Evolutionary conservation across 352 stramenopile species (phyloP), one percentile per base, ranked within the genome.

Genomic region (Globisporangium canariense): DNA sequence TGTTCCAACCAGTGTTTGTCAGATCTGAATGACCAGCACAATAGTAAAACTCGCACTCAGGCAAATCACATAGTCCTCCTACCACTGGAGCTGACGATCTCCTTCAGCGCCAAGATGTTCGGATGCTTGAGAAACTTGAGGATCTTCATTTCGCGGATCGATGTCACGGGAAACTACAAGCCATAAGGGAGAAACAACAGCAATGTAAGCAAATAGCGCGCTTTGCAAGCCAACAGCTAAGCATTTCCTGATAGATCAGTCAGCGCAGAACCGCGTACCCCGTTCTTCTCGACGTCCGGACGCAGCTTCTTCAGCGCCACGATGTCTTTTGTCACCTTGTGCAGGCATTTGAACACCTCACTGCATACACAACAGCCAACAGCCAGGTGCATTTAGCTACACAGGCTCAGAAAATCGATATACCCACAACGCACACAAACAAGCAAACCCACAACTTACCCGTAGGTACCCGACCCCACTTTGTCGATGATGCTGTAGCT

Each of bases 91-190:
- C 84, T 93, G 22, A 99, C 94, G 62, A 99, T 97, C 67, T 99
- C 96, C 60, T 98, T 92, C 60, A 99, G 83, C 38, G 89, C 76
- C n/a, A 99, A 73, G 52, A 99, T 88, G 74, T 98, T 98, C 14
- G 89, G 88, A 67, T 99, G 97, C 40, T 89, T 89, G 0, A 99
- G 76, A 41, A 92, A 85, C 74, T 98, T 98, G 4, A 99, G 76
- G 53, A 99, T 98, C 79, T 98, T 98, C 73, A 99, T 99, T 71
- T 99, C 97, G 14, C 97, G 89, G 60, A 99, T 96, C 13, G 97
- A 97, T 28, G 94, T 98, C 40, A 97, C 78, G 1, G 97, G 96
- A 58, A 99, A 95, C 88, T 97, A 8, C 32, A 36, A 14, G 45
- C 10, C 16, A 25, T 14, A 30, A 30, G 38, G 8, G 2, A 28